phyloP scores from a whole-genome alignment of 2,329 filamentous ascomycete species.

The Nectriaceae sp. region DNA sequence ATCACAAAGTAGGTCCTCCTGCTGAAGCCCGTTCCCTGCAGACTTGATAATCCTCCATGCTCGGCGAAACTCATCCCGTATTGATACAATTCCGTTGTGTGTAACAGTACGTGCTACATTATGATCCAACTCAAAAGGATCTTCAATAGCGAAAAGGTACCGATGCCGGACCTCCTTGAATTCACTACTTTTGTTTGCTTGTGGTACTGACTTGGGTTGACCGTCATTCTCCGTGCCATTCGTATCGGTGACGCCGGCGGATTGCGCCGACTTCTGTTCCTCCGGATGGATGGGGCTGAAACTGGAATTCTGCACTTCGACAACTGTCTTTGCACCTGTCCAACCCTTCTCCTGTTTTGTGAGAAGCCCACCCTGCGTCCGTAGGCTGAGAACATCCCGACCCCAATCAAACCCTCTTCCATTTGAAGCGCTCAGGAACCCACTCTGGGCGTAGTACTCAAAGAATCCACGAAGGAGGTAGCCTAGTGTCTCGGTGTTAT shows the following conservation, averaged over 20 bases:
- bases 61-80: slow-evolving; percentile 81
- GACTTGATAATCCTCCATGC: slow-evolving; percentile 71
- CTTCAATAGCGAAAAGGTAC: slow-evolving; percentile 87
- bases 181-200: slow-evolving; percentile 37
- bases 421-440: slow-evolving; percentile 51
- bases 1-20: slow-evolving; percentile 58
- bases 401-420: slow-evolving; percentile 76
- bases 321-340: slow-evolving; percentile 76
- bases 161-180: slow-evolving; percentile 74
- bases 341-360: slow-evolving; percentile 80
- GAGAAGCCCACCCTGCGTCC: slow-evolving; percentile 69
- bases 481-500: slow-evolving; percentile 71
- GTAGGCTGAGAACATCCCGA: slow-evolving; percentile 75
- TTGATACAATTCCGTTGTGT: slow-evolving; percentile 77
- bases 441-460: slow-evolving; percentile 74
- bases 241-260: not conserved
- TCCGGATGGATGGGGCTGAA: slow-evolving; percentile 14
- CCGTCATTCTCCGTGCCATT: slow-evolving; percentile 4
- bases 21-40: slow-evolving; percentile 43
- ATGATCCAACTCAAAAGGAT: slow-evolving; percentile 86
- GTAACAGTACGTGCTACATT: slow-evolving; percentile 88
- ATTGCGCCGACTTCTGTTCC: slow-evolving; percentile 14
- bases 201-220: slow-evolving; percentile 16
- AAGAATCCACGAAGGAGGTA: slow-evolving; percentile 81
- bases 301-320: slow-evolving; percentile 49